Percentiles rank a stretch among this genome's conserved stretches.
Evolutionary conservation across 768 basidiomycete genomes (phyloP).

Genomic region (Boletus eberwhitei): DNA sequence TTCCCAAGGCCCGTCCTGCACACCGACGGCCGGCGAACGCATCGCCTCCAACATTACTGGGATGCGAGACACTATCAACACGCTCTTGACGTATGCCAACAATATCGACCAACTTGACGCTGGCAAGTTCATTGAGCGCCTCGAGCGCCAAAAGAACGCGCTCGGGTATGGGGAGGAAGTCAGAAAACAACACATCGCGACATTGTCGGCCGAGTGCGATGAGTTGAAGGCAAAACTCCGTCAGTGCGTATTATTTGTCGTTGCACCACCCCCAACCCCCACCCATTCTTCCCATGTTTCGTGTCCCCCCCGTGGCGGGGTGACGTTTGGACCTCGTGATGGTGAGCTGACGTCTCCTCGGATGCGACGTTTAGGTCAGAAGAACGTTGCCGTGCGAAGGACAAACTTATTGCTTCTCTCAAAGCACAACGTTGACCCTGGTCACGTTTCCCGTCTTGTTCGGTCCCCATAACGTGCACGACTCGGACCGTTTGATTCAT

Average conservation of each 20-base stretch:
- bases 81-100: conserved; percentile 4
- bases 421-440: background rate
- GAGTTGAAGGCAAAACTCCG: background rate
- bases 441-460: background rate
- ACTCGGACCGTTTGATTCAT: background rate
- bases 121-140: conserved; percentile 31
- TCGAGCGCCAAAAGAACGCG: conserved; percentile 39
- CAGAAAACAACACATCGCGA: conserved; percentile 27
- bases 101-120: conserved; percentile 14
- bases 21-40: conserved; percentile 21
- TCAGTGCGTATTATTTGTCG: background rate
- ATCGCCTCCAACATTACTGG: conserved; percentile 13
- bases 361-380: background rate
- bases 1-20: background rate
- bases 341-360: background rate
- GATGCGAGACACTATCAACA: background rate
- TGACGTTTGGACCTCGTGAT: background rate
- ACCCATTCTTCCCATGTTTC: background rate
- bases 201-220: conserved; percentile 6
- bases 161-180: conserved; percentile 34
- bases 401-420: background rate
- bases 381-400: background rate
- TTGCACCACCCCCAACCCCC: background rate
- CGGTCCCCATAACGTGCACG: background rate
- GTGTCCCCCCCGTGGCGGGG: background rate